Evolutionary conservation across 2,329 filamentous ascomycete genomes (phyloP), one percentile per base, ranked within the genome.

Genomic region (Aspergillus sp.): DNA sequence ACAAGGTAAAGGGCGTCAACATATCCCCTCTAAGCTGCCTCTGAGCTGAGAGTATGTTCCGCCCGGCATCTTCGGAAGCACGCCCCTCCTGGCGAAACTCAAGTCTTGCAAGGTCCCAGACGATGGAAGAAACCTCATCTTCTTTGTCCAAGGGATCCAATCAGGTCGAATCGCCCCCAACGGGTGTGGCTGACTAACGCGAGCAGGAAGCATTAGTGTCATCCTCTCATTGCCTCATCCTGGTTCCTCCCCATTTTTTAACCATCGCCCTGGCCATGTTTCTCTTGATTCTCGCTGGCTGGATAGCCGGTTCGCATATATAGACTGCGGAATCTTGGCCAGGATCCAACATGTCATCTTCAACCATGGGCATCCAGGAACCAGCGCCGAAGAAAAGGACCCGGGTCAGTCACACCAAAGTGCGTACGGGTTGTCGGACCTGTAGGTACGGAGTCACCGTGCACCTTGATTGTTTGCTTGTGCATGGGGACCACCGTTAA

Each of bases 381-480:
- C n/a, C 47, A 17, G 23, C 25, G 23, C 47, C 47, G 17, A 41
- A 21, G 21, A 45, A 45, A 30, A 23, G 41, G 8, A 55, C 25
- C 8, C 52, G 52, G 21, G 38, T 30, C 32, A 55, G 52, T 41
- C 52, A 45, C n/a, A 41, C 52, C 12, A 55, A 55, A 23, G 52
- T 55, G 36, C 52, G 52, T 15, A 55, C 52, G 17, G 52, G 52
- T 8, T 55, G 52, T 41, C 38, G 23, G n/a, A 55, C 52, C 23
- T 55, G 52, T 39, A 55, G 41, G 52, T 55, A 55, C 36, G 38
- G 9, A 13, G 10, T 19, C 47, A 30, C 47, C 23, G 32, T 36
- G 32, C 10, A 15, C 10, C 32, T 36, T 36, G 12, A 13, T 19
- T 7, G n/a, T 12, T n/a, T 9, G 47, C 23, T 17, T 30, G 15